Conservation (phyloP, 164 flowering plant genomes). For the Chloranthus sessilifolius region DNA sequence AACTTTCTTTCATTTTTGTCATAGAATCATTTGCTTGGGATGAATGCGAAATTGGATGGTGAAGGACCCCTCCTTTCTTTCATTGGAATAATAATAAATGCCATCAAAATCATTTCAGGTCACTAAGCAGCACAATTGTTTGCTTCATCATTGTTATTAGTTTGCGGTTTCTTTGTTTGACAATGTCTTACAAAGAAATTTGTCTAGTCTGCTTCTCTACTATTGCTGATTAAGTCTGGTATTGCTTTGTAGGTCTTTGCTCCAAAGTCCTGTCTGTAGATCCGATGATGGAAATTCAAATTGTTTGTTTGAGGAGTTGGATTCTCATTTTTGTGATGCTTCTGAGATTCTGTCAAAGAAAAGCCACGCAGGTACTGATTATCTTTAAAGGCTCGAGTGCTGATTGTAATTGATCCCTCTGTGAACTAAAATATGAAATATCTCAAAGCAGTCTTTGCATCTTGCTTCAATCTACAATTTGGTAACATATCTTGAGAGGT, state of each 20-base stretch:
- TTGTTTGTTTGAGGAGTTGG: slow-evolving; percentile 15
- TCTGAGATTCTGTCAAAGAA: slow-evolving; percentile 21
- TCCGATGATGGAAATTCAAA: slow-evolving; percentile 19
- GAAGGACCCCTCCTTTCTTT: slow-evolving; percentile 41
- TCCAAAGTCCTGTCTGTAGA: slow-evolving; percentile 24
- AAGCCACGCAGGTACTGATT: slow-evolving; percentile 31
- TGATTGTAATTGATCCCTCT: no score
- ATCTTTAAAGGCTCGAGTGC: no score
- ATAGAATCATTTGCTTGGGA: slow-evolving; percentile 77
- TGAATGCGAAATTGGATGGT: slow-evolving; percentile 38
- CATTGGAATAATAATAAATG: slow-evolving; percentile 48
- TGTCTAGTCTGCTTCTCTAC: slow-evolving; percentile 1
- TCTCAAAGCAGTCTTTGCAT: no score
- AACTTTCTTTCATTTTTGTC: neutral
- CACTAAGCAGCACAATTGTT: slow-evolving; percentile 10
- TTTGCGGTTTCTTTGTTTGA: neutral
- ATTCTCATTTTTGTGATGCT: slow-evolving; percentile 11
- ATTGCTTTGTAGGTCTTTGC: slow-evolving; percentile 42
- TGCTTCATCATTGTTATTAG: neutral
- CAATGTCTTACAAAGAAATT: no score
- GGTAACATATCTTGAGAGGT: no score
- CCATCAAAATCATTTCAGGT: slow-evolving; percentile 89
- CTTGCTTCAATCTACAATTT: no score
- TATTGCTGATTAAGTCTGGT: slow-evolving; percentile 9
- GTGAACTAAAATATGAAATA: no score